phyloP scores from a whole-genome alignment of 495 filamentous ascomycete species.

The Umbilicaria muhlenbergii region DNA sequence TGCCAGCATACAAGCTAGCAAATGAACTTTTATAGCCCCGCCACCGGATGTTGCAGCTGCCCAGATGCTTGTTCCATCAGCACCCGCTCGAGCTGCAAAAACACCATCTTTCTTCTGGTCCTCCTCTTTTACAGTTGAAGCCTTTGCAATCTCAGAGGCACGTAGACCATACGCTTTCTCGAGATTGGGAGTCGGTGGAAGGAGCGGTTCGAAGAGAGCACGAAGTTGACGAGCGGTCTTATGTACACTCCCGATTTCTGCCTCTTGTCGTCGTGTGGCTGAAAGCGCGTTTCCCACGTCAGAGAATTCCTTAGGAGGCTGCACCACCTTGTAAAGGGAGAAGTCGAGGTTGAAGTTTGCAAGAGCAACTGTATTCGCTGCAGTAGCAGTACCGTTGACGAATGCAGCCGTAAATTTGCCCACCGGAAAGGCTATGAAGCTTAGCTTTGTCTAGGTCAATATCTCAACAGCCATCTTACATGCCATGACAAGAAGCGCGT shows the following conservation, averaged over 20 bases:
- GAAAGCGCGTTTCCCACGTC: conserved; percentile 14
- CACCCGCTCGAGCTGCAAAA: conserved; percentile 11
- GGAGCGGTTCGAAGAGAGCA: conserved; percentile 15
- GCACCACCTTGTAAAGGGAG: conserved; percentile 12
- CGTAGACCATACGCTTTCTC: conserved; percentile 22
- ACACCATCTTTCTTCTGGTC: conserved; percentile 3
- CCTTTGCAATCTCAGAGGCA: conserved; percentile 20
- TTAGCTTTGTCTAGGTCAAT: too few relatives aligned
- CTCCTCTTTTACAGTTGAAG: conserved; percentile 7
- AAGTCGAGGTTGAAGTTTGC: conserved; percentile 20
- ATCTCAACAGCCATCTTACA: too few relatives aligned
- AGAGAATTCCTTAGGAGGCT: conserved; percentile 15
- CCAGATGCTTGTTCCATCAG: conserved; percentile 24
- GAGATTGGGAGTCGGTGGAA: conserved; percentile 19
- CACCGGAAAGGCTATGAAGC: too few relatives aligned
- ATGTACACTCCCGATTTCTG: conserved; percentile 15
- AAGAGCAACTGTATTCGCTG: conserved; percentile 8
- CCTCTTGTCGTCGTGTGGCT: conserved; percentile 7
- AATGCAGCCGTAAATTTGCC: too few relatives aligned
- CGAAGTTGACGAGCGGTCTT: conserved; percentile 15
- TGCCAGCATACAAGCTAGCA: conserved; percentile 27
- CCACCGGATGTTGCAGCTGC: conserved; percentile 26
- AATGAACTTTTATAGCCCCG: conserved; percentile 17
- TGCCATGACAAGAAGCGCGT: too few relatives aligned
- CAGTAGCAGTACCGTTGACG: too few relatives aligned